Evolutionary conservation across 257 asterid species (phyloP), one percentile per base, ranked within the genome.

Genomic region (Verbena officinalis): DNA sequence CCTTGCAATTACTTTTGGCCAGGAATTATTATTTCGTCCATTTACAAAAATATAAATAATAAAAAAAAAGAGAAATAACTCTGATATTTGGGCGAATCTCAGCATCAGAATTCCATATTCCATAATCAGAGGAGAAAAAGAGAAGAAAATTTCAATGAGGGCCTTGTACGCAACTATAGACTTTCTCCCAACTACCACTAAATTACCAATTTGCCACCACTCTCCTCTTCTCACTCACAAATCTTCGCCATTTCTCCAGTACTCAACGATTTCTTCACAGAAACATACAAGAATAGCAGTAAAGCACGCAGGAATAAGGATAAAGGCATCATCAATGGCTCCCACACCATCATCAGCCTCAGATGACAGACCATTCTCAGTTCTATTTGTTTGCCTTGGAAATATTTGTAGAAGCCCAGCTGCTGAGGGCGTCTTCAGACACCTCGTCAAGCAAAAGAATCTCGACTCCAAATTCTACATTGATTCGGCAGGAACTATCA

Each of bases 351-450:
- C 84, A 45, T n/a, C 83, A 16, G 73, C 79, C 38, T 27, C 79
- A 9, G 77, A 64, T 54, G 74, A 45, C 36, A 57, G 49, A 65
- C 88, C 95, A 22, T 83, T 86, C 20, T 80, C 96, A 0, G 96
- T 87, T 14, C 80, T 90, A 7, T 94, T 94, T 59, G 96, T 94
- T 17, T 94, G 99, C 78, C 96, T 94, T 23, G 99, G 99, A 9
- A 94, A 94, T 78, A 94, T 94, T 20, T 90, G 98, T 46, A 81
- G 98, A 75, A 93, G 95, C 76, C 97, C 98, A n/a, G 98, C 98
- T 16, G 98, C 97, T 11, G 97, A 93, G 63, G 98, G 91, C 42
- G 97, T 93, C 12, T 93, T 93, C 80, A 70, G 78, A 0, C 86
- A 93, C 71, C 81, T 89, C 22, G 95, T 93, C 0, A 80, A 71